phyloP scores from a whole-genome alignment of 1,284 basidiomycete genomes.

The Anthracocystis setariae region DNA sequence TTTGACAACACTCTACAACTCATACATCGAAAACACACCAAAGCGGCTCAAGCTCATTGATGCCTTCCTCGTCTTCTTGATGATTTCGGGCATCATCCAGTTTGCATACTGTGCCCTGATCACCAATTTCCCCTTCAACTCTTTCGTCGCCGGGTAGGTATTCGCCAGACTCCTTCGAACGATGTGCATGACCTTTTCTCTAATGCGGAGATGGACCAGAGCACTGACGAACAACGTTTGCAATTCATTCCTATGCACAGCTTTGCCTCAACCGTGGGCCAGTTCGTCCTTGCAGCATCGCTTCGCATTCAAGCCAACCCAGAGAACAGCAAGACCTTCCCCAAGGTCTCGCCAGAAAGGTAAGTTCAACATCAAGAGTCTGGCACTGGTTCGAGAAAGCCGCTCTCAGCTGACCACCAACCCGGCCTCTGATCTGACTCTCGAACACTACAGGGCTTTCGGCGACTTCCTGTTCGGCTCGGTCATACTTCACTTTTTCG shows the following conservation, averaged over 20 bases:
- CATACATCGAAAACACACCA: slow-evolving; percentile 81
- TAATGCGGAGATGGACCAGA: too few relatives aligned
- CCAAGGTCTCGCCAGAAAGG: slow-evolving; percentile 88
- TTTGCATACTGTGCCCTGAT: slow-evolving; percentile 91
- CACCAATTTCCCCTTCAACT: slow-evolving; percentile 95
- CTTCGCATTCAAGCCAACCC: slow-evolving; percentile 92
- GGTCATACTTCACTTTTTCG: slow-evolving; percentile 95
- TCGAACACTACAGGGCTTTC: slow-evolving; percentile 71
- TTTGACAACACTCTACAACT: slow-evolving; percentile 73
- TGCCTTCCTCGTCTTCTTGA: slow-evolving; percentile 88
- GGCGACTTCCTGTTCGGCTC: slow-evolving; percentile 95
- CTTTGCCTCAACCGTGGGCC: slow-evolving; percentile 91
- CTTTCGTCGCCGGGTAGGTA: slow-evolving; percentile 90
- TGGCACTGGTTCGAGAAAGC: background rate
- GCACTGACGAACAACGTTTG: too few relatives aligned
- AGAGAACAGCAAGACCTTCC: slow-evolving; percentile 73
- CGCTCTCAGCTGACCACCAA: background rate
- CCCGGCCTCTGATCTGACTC: background rate
- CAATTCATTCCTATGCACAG: slow-evolving; percentile 72
- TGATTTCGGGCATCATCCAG: slow-evolving; percentile 88
- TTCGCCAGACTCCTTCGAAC: too few relatives aligned
- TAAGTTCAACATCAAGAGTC: slow-evolving; percentile 67
- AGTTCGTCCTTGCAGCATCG: slow-evolving; percentile 94
- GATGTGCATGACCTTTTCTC: too few relatives aligned
- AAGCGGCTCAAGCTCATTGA: slow-evolving; percentile 92